Conservation (phyloP, 108 stramenopile genomes). For the Parmales sp. region DNA sequence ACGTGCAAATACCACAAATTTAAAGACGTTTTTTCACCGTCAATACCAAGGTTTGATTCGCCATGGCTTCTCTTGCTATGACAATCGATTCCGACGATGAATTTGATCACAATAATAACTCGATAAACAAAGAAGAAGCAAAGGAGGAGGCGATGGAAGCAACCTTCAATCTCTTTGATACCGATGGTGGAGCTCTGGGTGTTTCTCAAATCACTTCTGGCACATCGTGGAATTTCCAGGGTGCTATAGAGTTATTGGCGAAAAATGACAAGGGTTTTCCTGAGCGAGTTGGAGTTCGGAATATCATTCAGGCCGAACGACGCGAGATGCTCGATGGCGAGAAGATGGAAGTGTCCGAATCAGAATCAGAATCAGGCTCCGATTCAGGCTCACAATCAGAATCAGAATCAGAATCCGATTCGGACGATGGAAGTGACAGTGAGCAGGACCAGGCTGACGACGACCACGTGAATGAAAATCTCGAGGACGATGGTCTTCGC, state of each 20-base stretch:
- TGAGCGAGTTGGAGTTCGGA: not conserved
- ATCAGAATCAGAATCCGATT: slow-evolving; percentile 22
- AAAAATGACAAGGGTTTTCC: not conserved
- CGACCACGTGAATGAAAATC: slow-evolving; percentile 17
- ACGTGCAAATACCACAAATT: too few relatives aligned
- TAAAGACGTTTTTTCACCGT: too few relatives aligned
- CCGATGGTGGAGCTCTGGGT: too few relatives aligned
- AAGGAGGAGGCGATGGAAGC: not conserved
- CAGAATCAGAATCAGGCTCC: slow-evolving; percentile 17
- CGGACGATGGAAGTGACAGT: slow-evolving; percentile 26
- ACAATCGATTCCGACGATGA: not conserved
- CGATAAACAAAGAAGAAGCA: not conserved
- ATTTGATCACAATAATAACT: not conserved
- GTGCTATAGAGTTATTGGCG: not conserved
- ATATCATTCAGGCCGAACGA: not conserved
- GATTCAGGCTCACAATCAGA: slow-evolving; percentile 27
- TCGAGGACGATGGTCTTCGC: slow-evolving; percentile 21
- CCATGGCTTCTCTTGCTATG: too few relatives aligned
- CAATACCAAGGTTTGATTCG: too few relatives aligned
- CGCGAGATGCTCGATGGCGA: not conserved
- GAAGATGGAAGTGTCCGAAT: slow-evolving; percentile 24
- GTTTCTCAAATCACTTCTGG: too few relatives aligned
- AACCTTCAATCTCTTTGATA: too few relatives aligned
- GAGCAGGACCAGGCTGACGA: slow-evolving; percentile 30
- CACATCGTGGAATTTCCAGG: not conserved